These are phyloP conservation scores for Moelleriella libera DNA, from an alignment of 2,329 filamentous ascomycete genomes.

Conservation along the genomic window DNA sequence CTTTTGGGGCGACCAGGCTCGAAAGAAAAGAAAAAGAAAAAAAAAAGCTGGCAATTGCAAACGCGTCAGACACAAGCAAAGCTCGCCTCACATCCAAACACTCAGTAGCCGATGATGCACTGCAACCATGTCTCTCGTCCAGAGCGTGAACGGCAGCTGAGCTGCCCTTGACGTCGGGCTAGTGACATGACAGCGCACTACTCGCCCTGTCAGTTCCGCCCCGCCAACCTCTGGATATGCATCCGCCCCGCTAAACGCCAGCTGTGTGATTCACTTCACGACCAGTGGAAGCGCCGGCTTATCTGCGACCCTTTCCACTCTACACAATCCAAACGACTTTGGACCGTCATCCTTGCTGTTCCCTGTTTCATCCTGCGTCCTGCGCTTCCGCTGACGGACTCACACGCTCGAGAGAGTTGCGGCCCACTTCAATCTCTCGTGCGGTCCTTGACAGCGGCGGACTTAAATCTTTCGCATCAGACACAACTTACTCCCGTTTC, in stretches of 20 bases:
- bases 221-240: conserved; percentile 1
- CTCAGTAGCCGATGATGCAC: too few species aligned
- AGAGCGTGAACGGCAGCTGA: too few species aligned
- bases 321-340: background rate
- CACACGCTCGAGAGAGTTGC: background rate
- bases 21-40: too few species aligned
- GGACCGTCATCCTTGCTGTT: background rate
- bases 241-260: conserved; percentile 3
- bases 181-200: too few species aligned
- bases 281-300: background rate
- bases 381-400: background rate
- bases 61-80: too few species aligned
- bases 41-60: too few species aligned
- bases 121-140: too few species aligned
- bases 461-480: too few species aligned
- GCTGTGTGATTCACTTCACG: background rate
- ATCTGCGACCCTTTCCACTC: background rate
- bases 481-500: background rate
- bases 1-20: too few species aligned
- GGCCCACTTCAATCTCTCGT: background rate
- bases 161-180: too few species aligned
- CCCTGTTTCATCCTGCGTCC: background rate
- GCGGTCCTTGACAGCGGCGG: too few species aligned
- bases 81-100: too few species aligned
- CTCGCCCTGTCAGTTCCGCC: background rate